Evolutionary conservation across 2,329 filamentous ascomycete species (phyloP).

Genomic region (Cadophora malorum): DNA sequence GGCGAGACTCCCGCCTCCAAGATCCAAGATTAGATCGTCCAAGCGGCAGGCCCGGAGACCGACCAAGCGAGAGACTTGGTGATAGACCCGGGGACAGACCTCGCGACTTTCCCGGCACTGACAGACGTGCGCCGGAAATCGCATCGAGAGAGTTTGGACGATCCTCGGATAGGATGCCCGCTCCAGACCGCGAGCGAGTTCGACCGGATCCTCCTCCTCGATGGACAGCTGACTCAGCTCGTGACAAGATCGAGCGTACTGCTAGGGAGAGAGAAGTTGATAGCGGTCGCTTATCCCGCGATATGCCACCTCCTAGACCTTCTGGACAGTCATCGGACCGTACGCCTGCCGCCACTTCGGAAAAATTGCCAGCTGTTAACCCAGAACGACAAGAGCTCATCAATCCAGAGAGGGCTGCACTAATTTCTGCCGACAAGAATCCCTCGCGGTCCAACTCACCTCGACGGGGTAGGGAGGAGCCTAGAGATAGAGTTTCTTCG

Average conservation of each 20-base stretch:
- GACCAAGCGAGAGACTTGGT: constrained; percentile 25
- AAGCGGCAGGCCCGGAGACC: constrained; percentile 16
- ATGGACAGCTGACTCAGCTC: constrained; percentile 41
- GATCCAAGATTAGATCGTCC: constrained; percentile 32
- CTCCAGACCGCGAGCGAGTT: constrained; percentile 39
- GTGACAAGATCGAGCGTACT: constrained; percentile 41
- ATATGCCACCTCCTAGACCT: constrained; percentile 43
- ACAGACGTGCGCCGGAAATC: constrained; percentile 40
- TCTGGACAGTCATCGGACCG: constrained; percentile 37
- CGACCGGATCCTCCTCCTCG: constrained; percentile 41
- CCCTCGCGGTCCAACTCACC: constrained; percentile 41
- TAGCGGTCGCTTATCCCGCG: constrained; percentile 42
- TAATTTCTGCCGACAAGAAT: constrained; percentile 43
- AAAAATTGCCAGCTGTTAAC: constrained; percentile 39
- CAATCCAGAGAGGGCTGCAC: constrained; percentile 45
- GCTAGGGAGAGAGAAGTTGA: constrained; percentile 39
- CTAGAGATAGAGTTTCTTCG: constrained; percentile 40
- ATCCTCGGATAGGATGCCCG: constrained; percentile 36
- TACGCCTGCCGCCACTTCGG: constrained; percentile 33
- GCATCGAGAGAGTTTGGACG: constrained; percentile 40
- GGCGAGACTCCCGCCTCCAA: constrained; percentile 34
- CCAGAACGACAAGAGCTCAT: constrained; percentile 44
- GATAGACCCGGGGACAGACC: constrained; percentile 42
- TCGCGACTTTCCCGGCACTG: constrained; percentile 41
- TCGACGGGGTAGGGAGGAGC: constrained; percentile 43